These are phyloP conservation scores for Acanthamoeba sp. DNA, from an alignment of 208 protist species.

Conservation along the genomic window DNA sequence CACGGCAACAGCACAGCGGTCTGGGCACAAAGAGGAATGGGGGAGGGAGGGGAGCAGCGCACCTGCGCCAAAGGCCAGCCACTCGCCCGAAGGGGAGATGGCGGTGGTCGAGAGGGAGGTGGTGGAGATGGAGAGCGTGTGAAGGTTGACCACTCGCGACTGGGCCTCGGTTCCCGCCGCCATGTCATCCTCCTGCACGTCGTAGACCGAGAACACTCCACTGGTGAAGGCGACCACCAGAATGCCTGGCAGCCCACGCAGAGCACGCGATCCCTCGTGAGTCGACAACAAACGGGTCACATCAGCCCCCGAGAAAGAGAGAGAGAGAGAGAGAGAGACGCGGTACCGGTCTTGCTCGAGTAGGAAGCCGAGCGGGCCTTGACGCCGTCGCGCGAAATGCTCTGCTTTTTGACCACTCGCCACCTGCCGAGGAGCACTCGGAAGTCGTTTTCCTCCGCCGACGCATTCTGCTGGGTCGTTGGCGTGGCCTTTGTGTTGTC, in stretches of 20 bases:
- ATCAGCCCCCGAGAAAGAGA: no score
- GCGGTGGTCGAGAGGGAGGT: conserved; percentile 80
- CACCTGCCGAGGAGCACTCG: background rate
- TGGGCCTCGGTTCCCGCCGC: background rate
- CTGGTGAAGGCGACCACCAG: conserved; percentile 89
- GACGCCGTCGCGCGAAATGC: background rate
- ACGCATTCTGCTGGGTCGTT: background rate
- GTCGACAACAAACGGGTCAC: background rate
- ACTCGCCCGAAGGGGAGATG: conserved; percentile 91
- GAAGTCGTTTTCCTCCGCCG: conserved; percentile 10
- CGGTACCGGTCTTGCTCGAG: background rate
- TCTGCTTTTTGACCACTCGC: background rate
- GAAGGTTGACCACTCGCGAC: background rate
- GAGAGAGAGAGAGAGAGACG: no score
- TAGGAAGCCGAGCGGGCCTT: conserved; percentile 2
- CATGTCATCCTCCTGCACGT: conserved; percentile 83
- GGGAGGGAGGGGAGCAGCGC: background rate
- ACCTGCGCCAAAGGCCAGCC: conserved; percentile 91
- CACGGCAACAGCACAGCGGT: no score
- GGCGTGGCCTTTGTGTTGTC: background rate
- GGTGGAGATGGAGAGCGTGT: conserved; percentile 82
- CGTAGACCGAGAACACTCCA: conserved; percentile 90
- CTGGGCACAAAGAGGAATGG: background rate
- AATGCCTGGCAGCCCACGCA: background rate
- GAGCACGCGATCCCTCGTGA: background rate